Percentiles rank a stretch among this genome's conserved stretches.
phyloP scores from a whole-genome alignment of 352 stramenopile genomes.

The Phytophthora kernoviae region DNA sequence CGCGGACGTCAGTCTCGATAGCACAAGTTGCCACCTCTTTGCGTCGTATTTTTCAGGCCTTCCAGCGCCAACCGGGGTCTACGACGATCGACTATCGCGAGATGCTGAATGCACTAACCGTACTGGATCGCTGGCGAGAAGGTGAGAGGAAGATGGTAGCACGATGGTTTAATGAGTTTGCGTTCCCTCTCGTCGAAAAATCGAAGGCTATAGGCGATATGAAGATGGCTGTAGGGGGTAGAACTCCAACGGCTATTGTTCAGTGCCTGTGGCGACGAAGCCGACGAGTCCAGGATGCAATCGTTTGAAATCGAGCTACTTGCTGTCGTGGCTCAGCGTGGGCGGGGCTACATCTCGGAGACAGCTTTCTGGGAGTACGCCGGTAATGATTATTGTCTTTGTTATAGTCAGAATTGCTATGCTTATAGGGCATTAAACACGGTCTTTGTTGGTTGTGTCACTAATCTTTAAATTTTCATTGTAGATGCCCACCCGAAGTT shows the following conservation, averaged over 20 bases:
- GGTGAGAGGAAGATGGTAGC: constrained; percentile 45
- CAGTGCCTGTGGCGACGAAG: constrained; percentile 38
- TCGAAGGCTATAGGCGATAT: constrained; percentile 17
- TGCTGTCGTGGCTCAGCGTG: constrained; percentile 6
- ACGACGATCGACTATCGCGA: constrained; percentile 49
- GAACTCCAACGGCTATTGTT: constrained; percentile 40
- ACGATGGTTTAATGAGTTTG: constrained; percentile 67
- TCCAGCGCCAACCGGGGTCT: constrained; percentile 28
- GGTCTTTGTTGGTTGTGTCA: not conserved
- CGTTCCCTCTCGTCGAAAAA: constrained; percentile 22
- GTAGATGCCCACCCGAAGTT: constrained; percentile 33
- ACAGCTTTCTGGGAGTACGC: constrained; percentile 20
- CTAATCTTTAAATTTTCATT: not conserved
- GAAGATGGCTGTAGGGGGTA: constrained; percentile 28
- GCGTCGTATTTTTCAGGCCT: constrained; percentile 36
- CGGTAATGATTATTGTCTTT: not conserved
- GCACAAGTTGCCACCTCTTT: constrained; percentile 25
- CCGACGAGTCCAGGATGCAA: constrained; percentile 45
- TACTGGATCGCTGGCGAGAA: constrained; percentile 61
- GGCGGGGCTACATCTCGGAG: constrained; percentile 20
- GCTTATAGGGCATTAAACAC: no score
- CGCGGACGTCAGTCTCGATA: not conserved
- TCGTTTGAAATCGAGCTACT: constrained; percentile 37
- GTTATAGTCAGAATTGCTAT: no score
- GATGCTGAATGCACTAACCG: constrained; percentile 45